Evolutionary conservation across 192 early-diverging fungal species (phyloP), one percentile per base, ranked within the genome.

Genomic region (Coemansia sp.): DNA sequence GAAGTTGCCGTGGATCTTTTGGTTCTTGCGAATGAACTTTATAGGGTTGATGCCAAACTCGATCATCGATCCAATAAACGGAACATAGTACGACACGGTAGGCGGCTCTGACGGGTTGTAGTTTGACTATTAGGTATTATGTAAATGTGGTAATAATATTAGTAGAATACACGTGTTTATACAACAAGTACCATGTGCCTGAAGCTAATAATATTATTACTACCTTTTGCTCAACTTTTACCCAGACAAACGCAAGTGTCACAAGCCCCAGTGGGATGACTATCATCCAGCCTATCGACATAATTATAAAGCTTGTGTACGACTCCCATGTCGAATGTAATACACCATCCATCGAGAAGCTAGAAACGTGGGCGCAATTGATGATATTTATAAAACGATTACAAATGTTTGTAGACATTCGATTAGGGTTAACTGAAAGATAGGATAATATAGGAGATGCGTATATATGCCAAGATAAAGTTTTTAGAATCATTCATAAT

Each of bases 11-110:
- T 95, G 89, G 75, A 86, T 85, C 75, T 89, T 85, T 75, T 91
- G 91, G 86, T 90, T 86, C 72, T 96, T 86, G 66, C 86, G 86
- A 46, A 96, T 86, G 69, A 97, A 98, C 46, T 87, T 86, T 78
- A 99, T 85, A 29, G 97, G 95, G 70, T 94, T 85, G 62, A 95
- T 86, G 69, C 96, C 95, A 85, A 94, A 95, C 59, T 85, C 67
- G 61, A 96, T 77, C 71, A 94, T 94, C 50, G 89, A 90, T 39
- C 97, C 95, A 63, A 99, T 80, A 69, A 95, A 90, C 32, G 97
- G 95, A 63, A 97, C 82, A 74, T 87, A 88, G 84, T 94, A 91
- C 57, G 84, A 84, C 17, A 92, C 89, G 39, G 86, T 76, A 7
- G 90, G 90, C 64, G 92, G 92, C 46, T 89, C 85, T 17, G 90